Base-by-base conservation (phyloP, 139 green algal species). In the Limnomonas spitsbergensis region DNA sequence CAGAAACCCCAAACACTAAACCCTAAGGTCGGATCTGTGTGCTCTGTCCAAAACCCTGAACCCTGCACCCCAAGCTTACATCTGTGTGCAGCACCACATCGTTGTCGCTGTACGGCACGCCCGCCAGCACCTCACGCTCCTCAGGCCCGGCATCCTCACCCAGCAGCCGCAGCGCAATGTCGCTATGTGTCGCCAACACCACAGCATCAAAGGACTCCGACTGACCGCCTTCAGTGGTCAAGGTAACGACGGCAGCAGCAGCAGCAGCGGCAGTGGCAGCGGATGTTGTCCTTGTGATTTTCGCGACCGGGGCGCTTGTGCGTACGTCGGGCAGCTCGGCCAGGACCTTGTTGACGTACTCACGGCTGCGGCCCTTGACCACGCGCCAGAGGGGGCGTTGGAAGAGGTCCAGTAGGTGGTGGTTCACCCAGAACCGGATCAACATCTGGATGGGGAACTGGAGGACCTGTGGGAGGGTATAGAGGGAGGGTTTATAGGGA, bases 371-470 rank as follows among this genome's bases (percentile, higher is more conserved):
- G 0, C 88, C 92, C 69, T 90, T 92, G 9, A 98, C 91, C 2
- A 98, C 94, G 14, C 94, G 86, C 94, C 94, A 98, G 32, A 92
- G 66, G 0, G 94, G 94, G 27, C 94, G 88, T 76, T 97, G 87
- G 40, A 90, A 85, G 52, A 97, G 29, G 81, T 97, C 91, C 40
- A 98, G 88, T 80, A 98, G 90, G 88, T 99, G 95, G 86, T 99
- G 95, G 86, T 99, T 99, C 2, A 89, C 83, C 93, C 96, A 97
- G 82, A 99, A 99, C 24, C 88, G 89, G 0, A 98, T 78, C 52
- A 99, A 88, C 83, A 93, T 93, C 29, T 72, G 40, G 4, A 97
- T 84, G 0, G 94, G 97, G 81, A 97, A 98, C 35, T 72, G 54
- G 39, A 98, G 69, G 52, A 97, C 94, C 85, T 93, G 85, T 1